phyloP scores from a whole-genome alignment of 495 filamentous ascomycete species.

The Penicillium manginii region DNA sequence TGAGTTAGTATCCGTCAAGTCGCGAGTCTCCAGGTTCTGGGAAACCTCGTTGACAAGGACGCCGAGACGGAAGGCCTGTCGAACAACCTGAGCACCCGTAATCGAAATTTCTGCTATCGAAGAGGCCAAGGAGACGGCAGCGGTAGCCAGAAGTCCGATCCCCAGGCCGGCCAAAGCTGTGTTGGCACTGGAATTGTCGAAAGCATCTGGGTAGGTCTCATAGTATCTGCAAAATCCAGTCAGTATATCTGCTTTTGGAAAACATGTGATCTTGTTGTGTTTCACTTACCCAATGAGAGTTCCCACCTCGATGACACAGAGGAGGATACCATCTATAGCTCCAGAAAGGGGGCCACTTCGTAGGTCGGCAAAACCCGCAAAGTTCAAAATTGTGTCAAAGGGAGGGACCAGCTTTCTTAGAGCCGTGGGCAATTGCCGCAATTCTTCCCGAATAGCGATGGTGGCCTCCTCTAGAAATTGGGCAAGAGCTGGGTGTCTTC shows the following conservation, averaged over 20 bases:
- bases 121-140: conserved; percentile 44
- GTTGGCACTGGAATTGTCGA: too few species aligned
- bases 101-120: conserved; percentile 16
- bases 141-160: conserved; percentile 40
- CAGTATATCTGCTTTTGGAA: too few species aligned
- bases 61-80: conserved; percentile 44
- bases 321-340: conserved; percentile 16
- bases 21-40: conserved; percentile 33
- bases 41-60: conserved; percentile 39
- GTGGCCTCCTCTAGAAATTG: neutral
- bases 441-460: neutral
- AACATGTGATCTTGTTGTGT: too few species aligned
- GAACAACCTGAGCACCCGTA: conserved; percentile 33
- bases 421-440: neutral
- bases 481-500: neutral
- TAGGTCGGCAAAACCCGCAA: neutral
- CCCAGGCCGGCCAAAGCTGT: too few species aligned
- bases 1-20: too few species aligned
- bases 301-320: conserved; percentile 38
- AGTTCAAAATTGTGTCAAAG: neutral
- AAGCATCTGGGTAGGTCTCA: too few species aligned
- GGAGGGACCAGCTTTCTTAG: neutral
- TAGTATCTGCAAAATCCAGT: too few species aligned
- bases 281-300: conserved; percentile 48
- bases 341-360: neutral